Base-by-base conservation (phyloP, 1,139 yeast genomes). In the Yamadazyma atlantica region DNA sequence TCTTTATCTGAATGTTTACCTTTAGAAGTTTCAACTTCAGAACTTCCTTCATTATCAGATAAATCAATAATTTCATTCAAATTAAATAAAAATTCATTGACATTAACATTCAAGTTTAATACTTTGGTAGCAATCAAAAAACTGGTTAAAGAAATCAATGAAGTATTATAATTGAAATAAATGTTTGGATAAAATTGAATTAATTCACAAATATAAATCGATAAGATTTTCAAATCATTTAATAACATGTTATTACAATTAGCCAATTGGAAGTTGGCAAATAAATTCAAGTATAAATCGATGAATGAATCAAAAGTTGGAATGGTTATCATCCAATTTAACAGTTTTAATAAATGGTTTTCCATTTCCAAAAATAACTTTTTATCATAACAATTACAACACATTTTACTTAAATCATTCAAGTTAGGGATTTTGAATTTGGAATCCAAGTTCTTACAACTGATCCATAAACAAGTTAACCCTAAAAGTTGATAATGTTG, bases 391-490 rank as follows among this genome's bases (percentile, higher is more conserved):
- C 80, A 74, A 46, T 76, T 75, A 57, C 85, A 83, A 53, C 88
- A 82, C 58, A 80, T 73, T 46, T 71, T 70, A 50, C 81, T 63
- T 43, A 78, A 66, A 49, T 77, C 80, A 47, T 73, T 71, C 43
- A 79, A 58, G 15, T 78, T 65, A 21, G 88, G 86, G 34, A 82
- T 76, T 53, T 78, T 78, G 49, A 75, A 75, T 60, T 85, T 85
- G 39, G 80, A 69, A 55, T 84, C 92, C 58, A 78, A 69, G 56
- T 77, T 82, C 61, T 85, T 85, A 45, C 88, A 78, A 31, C 85
- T 75, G 36, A 83, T 74, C 94, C 92, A 85, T 35, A 85, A 64
- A 45, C 86, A 75, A 19, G 88, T 79, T 43, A 84, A 68, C 2
- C 89, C 90, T 43, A 83, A 64, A 44, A 84, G 63, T 54, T 83